Evolutionary conservation across 306 rosid species (phyloP).

Genomic region (Begonia loranthoides): DNA sequence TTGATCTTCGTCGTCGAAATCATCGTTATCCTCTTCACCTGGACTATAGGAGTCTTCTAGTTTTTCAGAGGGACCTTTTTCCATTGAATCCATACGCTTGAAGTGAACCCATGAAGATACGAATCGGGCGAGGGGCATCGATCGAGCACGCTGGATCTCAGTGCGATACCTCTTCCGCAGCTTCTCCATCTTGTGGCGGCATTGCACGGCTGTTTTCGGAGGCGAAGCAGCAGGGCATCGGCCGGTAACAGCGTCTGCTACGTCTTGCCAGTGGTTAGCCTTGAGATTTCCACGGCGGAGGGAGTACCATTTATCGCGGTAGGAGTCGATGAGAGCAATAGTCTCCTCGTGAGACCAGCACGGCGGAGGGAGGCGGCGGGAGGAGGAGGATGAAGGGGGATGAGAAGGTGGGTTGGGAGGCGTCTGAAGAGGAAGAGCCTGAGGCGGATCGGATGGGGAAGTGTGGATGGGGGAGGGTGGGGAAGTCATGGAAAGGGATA

Average conservation of each 20-base stretch:
- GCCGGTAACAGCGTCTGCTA: slow-evolving; percentile 56
- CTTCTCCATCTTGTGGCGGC: slow-evolving; percentile 96
- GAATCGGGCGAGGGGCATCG: slow-evolving; percentile 44
- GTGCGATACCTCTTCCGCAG: slow-evolving; percentile 83
- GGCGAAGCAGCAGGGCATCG: slow-evolving; percentile 59
- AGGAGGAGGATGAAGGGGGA: slow-evolving; percentile 22
- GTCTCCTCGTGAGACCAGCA: slow-evolving; percentile 95
- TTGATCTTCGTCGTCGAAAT: slow-evolving; percentile 48
- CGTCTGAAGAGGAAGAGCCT: slow-evolving; percentile 26
- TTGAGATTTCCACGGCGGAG: slow-evolving; percentile 84
- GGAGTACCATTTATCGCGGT: slow-evolving; percentile 85
- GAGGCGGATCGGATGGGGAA: slow-evolving; percentile 18
- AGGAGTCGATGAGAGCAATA: slow-evolving; percentile 66
- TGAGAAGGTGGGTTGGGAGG: slow-evolving; percentile 6
- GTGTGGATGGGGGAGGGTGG: slow-evolving; percentile 20
- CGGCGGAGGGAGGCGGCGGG: slow-evolving; percentile 86
- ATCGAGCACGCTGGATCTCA: slow-evolving; percentile 65
- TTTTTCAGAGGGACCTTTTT: slow-evolving; percentile 54
- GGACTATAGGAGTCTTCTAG: slow-evolving; percentile 39
- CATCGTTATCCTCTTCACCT: slow-evolving; percentile 24
- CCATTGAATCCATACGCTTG: slow-evolving; percentile 87
- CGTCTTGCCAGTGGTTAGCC: slow-evolving; percentile 95
- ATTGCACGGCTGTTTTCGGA: slow-evolving; percentile 82
- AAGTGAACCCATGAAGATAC: slow-evolving; percentile 79
- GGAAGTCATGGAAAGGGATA: slow-evolving; percentile 25